Evolutionary conservation across 1,284 basidiomycete species (phyloP).

Genomic region (Schizophyllum amplum): DNA sequence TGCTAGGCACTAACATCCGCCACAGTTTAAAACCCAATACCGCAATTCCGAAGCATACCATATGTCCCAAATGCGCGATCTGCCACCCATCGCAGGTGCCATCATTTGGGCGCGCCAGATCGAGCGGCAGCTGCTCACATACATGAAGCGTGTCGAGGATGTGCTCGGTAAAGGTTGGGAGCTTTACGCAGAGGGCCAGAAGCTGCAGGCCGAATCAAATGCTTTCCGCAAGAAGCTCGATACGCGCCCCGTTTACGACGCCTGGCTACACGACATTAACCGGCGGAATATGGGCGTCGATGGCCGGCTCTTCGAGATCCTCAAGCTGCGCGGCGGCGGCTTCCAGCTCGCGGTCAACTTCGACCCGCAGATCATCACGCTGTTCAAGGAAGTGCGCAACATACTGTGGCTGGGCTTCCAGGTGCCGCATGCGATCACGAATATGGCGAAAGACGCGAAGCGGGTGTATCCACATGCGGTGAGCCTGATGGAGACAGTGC

Average conservation of each 20-base stretch:
- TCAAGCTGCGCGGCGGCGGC: slow-evolving; percentile 65
- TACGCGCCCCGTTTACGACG: slow-evolving; percentile 89
- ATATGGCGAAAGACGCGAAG: slow-evolving; percentile 97
- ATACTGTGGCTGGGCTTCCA: slow-evolving; percentile 93
- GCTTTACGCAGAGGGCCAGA: slow-evolving; percentile 97
- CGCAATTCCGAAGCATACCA: slow-evolving; percentile 93
- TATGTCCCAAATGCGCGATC: slow-evolving; percentile 96
- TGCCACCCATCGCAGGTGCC: slow-evolving; percentile 94
- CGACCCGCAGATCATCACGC: slow-evolving; percentile 94
- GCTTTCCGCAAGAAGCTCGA: slow-evolving; percentile 96
- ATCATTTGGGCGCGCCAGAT: slow-evolving; percentile 99
- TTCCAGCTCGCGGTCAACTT: slow-evolving; percentile 94
- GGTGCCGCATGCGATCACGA: slow-evolving; percentile 90
- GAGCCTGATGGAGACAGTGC: slow-evolving; percentile 95
- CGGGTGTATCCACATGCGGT: slow-evolving; percentile 97
- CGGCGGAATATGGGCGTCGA: slow-evolving; percentile 86
- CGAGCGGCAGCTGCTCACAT: slow-evolving; percentile 89
- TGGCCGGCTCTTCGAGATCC: slow-evolving; percentile 95
- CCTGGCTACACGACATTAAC: slow-evolving; percentile 95
- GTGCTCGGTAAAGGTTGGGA: slow-evolving; percentile 99
- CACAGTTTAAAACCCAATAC: slow-evolving; percentile 87
- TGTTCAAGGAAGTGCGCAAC: slow-evolving; percentile 98
- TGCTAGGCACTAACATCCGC: slow-evolving; percentile 10
- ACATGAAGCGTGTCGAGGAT: slow-evolving; percentile 99
- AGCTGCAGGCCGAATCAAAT: slow-evolving; percentile 85